Evolutionary conservation across 2,329 filamentous ascomycete species (phyloP), one percentile per base, ranked within the genome.

Genomic region (Didymella keratinophila): DNA sequence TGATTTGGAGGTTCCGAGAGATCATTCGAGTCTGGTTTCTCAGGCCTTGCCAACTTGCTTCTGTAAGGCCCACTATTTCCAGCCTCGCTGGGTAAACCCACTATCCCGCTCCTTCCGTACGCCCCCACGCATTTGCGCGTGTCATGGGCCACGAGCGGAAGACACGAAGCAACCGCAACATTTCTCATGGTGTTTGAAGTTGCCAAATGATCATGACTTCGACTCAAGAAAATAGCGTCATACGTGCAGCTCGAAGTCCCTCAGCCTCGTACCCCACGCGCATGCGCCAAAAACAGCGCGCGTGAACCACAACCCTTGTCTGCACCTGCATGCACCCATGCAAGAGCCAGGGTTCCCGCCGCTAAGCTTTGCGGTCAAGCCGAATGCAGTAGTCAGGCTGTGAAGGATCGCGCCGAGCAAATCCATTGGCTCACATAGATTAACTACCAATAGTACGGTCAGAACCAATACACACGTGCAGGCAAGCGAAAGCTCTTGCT

Each of bases 391-490:
- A 51, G 25, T 36, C 50, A 20, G 27, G 41, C 50, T 58, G 56
- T 37, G 12, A 45, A 42, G 16, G 41, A 39, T 42, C 9, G n/a
- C 32, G 30, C 7, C 25, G 25, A 53, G 50, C 34, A 36, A 25
- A 41, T 7, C 28, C 11, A 58, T 58, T 58, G 56, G 56, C 18
- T 9, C 2, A 36, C 3, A 28, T 45, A 58, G 39, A 58, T 58
- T 50, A 51, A 58, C 1, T 50, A 32, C 56, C 41, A 39, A 54
- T 25, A 54, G 45, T 44, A n/a, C 11, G 45, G 56, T 46, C 27
- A 41, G 23, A 53, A 21, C 20, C 56, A 50, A 58, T 58, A 58
- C 50, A 50, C 45, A 54, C 10, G 25, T 51, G 56, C 56, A 58
- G 56, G 11, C 39, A 44, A 34, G 25, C 37, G 12, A 18, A 9